Evolutionary conservation across 495 filamentous ascomycete genomes (phyloP), one percentile per base, ranked within the genome.

Genomic region (Neurospora hispaniola): DNA sequence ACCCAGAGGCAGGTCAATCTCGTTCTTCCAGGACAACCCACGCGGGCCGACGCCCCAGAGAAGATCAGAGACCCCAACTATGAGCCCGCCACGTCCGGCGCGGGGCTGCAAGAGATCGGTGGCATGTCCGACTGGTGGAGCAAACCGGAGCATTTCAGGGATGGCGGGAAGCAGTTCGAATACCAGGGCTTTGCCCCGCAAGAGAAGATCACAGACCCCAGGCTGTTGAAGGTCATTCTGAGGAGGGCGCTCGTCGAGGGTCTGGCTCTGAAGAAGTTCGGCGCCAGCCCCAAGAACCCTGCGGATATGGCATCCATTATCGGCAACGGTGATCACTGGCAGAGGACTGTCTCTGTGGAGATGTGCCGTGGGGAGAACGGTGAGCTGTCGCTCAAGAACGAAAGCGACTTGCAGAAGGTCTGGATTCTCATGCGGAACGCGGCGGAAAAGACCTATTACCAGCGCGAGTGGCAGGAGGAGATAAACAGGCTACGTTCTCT

Each of bases 191-290:
- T 85, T 71, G 76, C 80, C 39, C 81, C 82, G 39, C 69, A 69
- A 43, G 76, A 82, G 18, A 82, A 80, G 66, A 73, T 84, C 8
- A 76, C 73, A n/a, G 81, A 87, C 39, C 70, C 75, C 4, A 77
- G 78, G 3, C 72, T 85, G 31, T 75, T 88, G 16, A 81, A 84
- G 73, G 78, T 79, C 43, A 73, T 85, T 66, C 82, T 90, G 39
- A 87, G 90, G 73, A 79, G 84, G 71, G 89, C 90, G n/a, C 74
- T 92, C 14, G 83, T 91, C 4, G 90, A 92, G 80, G 84, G 86
- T 0, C 82, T 88, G 44, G 85, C 85, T 0, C 72, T 91, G 71
- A 80, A 81, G 69, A 71, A 84, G 72, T 81, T 79, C 12, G 85
- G 82, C 20, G 71, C 72, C 35, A 73, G 73, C 16, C 73, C 72